Conservation (phyloP, 2,329 filamentous ascomycete genomes). For the Ophiostoma pallidulum region DNA sequence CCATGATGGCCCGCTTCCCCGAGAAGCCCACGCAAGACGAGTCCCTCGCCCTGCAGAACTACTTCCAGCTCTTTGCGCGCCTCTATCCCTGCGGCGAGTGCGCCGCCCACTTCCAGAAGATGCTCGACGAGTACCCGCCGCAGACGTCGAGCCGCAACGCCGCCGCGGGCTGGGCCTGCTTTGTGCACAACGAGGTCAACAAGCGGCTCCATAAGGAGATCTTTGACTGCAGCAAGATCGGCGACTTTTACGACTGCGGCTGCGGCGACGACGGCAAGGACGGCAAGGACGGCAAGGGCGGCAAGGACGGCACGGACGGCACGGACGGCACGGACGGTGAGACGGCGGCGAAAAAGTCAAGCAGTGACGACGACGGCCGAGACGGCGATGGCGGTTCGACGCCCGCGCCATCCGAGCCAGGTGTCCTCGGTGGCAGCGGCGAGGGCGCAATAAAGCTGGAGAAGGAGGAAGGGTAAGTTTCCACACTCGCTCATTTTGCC, state of each 20-base stretch:
- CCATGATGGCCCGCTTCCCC: constrained; percentile 61
- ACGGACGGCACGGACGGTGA: constrained; percentile 17
- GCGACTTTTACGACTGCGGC: constrained; percentile 63
- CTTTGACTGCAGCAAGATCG: constrained; percentile 59
- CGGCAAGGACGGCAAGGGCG: constrained; percentile 25
- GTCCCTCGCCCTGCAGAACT: constrained; percentile 52
- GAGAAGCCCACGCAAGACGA: constrained; percentile 55
- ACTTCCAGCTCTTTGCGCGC: constrained; percentile 57
- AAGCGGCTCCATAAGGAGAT: constrained; percentile 49
- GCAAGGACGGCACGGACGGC: neutral
- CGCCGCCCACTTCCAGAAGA: constrained; percentile 54
- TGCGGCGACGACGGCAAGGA: constrained; percentile 55
- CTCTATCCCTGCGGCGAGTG: constrained; percentile 64
- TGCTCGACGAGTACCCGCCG: constrained; percentile 53
- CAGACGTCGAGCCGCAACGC: constrained; percentile 55
- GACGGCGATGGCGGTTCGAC: constrained; percentile 4
- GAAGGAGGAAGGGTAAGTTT: constrained; percentile 21
- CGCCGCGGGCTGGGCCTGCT: constrained; percentile 59
- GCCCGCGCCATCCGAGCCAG: too few relatives aligned
- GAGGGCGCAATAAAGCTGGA: constrained; percentile 7
- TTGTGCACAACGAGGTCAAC: constrained; percentile 60
- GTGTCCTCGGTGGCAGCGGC: too few relatives aligned
- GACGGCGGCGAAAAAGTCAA: constrained; percentile 20
- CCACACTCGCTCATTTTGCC: neutral
- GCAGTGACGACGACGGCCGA: constrained; percentile 16